phyloP scores from a whole-genome alignment of 176 grass and related monocot species.

The Calamus simplicifolius region DNA sequence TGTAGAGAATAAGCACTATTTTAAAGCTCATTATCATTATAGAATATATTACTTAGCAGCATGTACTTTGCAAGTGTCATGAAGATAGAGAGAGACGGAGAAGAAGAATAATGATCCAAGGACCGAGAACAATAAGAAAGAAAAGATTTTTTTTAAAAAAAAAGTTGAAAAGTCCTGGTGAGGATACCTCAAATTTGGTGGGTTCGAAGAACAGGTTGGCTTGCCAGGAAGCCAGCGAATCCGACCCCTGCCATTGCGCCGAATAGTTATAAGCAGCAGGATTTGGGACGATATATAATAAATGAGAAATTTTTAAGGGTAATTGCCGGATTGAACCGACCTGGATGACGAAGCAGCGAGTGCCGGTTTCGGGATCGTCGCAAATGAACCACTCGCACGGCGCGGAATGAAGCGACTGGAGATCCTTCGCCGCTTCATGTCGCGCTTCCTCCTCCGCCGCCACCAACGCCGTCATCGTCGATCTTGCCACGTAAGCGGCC shows the following conservation, averaged over 20 bases:
- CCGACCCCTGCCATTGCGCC: conserved; percentile 57
- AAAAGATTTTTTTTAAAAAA: no score
- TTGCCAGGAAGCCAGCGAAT: conserved; percentile 93
- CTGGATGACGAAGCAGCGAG: conserved; percentile 81
- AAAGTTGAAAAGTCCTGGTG: no score
- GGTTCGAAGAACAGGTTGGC: conserved; percentile 98
- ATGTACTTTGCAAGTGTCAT: no score
- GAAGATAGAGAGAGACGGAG: no score
- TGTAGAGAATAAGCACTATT: no score
- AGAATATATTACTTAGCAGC: no score
- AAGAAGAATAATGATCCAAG: no score
- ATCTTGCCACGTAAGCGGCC: conserved; percentile 77
- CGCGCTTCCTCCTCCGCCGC: conserved; percentile 73
- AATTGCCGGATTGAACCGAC: not conserved
- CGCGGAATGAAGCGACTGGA: conserved; percentile 71
- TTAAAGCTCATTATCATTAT: no score
- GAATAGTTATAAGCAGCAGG: conserved; percentile 2
- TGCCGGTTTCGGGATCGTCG: conserved; percentile 54
- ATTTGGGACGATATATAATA: no score
- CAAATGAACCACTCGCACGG: conserved; percentile 98
- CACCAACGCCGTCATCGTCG: conserved; percentile 94
- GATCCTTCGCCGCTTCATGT: conserved; percentile 81
- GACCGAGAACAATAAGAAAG: not conserved
- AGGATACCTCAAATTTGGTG: conserved; percentile 59
- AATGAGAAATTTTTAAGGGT: no score